Base-by-base conservation (phyloP, 495 filamentous ascomycete species). In the Staphylotrichum longicolle region DNA sequence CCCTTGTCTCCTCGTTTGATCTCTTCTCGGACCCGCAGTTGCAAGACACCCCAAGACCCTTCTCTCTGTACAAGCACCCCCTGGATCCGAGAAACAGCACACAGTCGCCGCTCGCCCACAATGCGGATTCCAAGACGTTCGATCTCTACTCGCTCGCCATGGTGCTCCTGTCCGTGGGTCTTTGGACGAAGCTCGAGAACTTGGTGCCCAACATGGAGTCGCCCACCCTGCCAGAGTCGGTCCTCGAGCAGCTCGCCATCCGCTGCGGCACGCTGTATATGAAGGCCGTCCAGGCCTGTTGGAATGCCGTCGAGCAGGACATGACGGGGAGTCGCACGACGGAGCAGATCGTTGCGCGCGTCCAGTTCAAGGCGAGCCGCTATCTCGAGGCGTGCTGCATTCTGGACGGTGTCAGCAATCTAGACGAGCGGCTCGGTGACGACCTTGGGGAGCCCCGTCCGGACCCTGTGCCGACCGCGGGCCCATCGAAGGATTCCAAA, bases 131-230 rank as follows among this genome's bases (percentile, higher is more conserved):
- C 40, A 80, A 80, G 75, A 84, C 86, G 2, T 86, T 91, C 65
- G 93, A 97, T 67, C 79, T 96, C 0, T 96, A 95, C 70, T 88
- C 90, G 4, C 77, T 97, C 3, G 91, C 90, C 41, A 82, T 96
- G 66, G 78, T 96, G 11, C 78, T 97, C 10, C 74, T 96, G 35
- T 93, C 95, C 58, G 87, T 97, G 60, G 93, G 92, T 33, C 78
- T 96, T 1, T 97, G 93, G 93, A 86, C 84, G n/a, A 86, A 88
- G 3, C 79, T 96, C 42, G 78, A 83, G 41, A 82, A 85, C 57
- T 77, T 89, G 3, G 80, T 82, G 37, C 71, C 79, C 34, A 67
- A 70, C 40, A 49, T 66, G n/a, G 60, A 66, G 7, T 70, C 70
- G 0, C 70, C 75, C 3, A 63, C 65, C 3, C 62, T 82, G 2